Evolutionary conservation across 129 eudicot genomes (phyloP).

Genomic region (Flaveria sonorensis): DNA sequence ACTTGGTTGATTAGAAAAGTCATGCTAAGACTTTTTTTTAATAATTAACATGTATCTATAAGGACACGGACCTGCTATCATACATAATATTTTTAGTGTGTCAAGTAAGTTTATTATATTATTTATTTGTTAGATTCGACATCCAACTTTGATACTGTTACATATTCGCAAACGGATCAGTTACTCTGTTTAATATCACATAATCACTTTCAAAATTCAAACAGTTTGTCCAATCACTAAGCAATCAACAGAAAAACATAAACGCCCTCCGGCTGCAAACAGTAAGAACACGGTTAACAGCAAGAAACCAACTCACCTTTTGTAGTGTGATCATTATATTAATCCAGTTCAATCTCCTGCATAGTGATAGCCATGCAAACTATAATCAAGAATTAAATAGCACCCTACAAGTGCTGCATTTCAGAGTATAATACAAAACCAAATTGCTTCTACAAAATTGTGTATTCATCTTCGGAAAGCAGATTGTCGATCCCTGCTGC

Average conservation of each 20-base stretch:
- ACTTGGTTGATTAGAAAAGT: no score
- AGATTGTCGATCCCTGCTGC: slow-evolving; percentile 25
- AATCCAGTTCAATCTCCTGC: slow-evolving; percentile 8
- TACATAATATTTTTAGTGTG: no score
- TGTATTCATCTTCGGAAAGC: slow-evolving; percentile 30
- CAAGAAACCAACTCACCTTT: background rate
- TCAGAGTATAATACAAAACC: slow-evolving; percentile 1
- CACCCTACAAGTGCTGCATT: slow-evolving; percentile 25
- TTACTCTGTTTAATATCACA: no score
- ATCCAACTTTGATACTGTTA: no score
- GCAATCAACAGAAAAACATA: background rate
- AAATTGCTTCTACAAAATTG: slow-evolving; percentile 27
- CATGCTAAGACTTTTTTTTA: no score
- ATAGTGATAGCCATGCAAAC: slow-evolving; percentile 10
- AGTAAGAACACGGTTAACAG: background rate
- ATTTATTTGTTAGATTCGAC: no score
- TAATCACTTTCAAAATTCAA: no score
- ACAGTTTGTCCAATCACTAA: no score
- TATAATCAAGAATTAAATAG: slow-evolving; percentile 24
- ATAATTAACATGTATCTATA: no score
- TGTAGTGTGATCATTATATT: slow-evolving; percentile 4
- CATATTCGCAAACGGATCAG: no score
- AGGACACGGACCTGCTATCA: no score
- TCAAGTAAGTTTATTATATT: no score
- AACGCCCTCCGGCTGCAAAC: background rate